Evolutionary conservation across 75 land plant species (phyloP), one percentile per base, ranked within the genome.

Genomic region (Pseudotsuga menziesii): DNA sequence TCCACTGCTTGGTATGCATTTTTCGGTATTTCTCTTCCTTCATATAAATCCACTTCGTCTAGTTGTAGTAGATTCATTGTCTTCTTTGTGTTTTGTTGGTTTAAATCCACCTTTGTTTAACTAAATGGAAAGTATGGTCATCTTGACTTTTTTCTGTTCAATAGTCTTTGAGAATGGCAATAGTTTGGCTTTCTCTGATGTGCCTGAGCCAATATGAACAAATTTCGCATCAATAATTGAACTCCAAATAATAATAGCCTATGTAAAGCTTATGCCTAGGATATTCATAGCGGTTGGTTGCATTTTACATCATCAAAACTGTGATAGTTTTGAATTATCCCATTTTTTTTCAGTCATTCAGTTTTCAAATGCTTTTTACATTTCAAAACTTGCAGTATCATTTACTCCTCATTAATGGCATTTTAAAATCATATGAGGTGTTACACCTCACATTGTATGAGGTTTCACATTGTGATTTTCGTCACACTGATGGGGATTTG

Each of bases 141-240:
- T 60, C 61, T 60, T 60, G 54, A 48, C 12, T 9, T 48, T 48
- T 48, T 9, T 2, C 54, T 60, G 7, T 20, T 8, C 9, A n/a
- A 19, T 23, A 60, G 22, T 60, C 22, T 60, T 60, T 60, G 61
- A n/a, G 61, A 20, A 20, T 20, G 23, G 9, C 61, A 60, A 60
- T n/a, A 23, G 0, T 60, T 1, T 60, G 23, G 22, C 11, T 23
- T 60, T 60, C 23, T 60, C 25, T 20, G 61, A 60, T 23, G n/a
- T 20, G 61, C 25, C 61, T 7, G 8, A 23, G 23, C 7, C 8
- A 23, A 7, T 60, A 60, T n/a, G 61, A 23, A 23, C 23, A 60
- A 60, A 60, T 60, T 60, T 60, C n/a, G 22, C 61, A 60, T 23
- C 61, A 60, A 60, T n/a, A 60, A 60, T 60, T n/a, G 26, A 60